Conservation (phyloP, 805 yeast genomes). For the Candida orba region DNA sequence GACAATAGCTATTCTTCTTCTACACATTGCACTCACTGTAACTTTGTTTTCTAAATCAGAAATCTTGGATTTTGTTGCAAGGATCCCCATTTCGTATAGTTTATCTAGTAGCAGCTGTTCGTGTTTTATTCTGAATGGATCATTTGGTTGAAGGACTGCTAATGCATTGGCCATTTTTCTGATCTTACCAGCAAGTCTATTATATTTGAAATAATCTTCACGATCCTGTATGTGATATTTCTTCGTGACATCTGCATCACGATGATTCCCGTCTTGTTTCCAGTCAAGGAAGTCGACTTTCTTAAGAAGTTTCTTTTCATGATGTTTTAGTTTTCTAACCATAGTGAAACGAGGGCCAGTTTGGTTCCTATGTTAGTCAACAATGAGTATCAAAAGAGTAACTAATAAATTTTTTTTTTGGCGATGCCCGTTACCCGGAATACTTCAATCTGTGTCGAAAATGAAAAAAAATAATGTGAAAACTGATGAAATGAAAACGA, state of each 20-base stretch:
- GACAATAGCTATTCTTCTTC: slow-evolving; percentile 88
- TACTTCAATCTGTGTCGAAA: too few species aligned
- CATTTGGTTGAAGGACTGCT: slow-evolving; percentile 78
- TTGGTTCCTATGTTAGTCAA: too few species aligned
- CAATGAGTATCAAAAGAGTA: too few species aligned
- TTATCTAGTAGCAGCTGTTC: slow-evolving; percentile 86
- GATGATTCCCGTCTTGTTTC: slow-evolving; percentile 93
- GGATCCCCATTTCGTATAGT: slow-evolving; percentile 79
- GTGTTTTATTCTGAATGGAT: slow-evolving; percentile 80
- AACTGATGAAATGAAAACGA: too few species aligned
- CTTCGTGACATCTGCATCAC: slow-evolving; percentile 96
- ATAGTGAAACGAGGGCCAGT: slow-evolving; percentile 27
- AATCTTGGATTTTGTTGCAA: slow-evolving; percentile 82
- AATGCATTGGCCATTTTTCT: slow-evolving; percentile 82
- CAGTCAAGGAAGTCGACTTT: slow-evolving; percentile 96
- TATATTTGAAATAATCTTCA: slow-evolving; percentile 93
- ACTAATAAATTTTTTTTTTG: too few species aligned
- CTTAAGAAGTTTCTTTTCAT: slow-evolving; percentile 88
- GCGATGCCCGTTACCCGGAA: slow-evolving; percentile 8
- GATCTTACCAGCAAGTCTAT: slow-evolving; percentile 86
- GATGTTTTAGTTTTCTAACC: slow-evolving; percentile 89
- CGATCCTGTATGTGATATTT: slow-evolving; percentile 90
- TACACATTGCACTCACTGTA: slow-evolving; percentile 86
- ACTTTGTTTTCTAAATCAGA: slow-evolving; percentile 88
- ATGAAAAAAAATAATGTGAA: too few species aligned